Conservation (phyloP, 116 monocot species). For the Trichopus zeylanicus region DNA sequence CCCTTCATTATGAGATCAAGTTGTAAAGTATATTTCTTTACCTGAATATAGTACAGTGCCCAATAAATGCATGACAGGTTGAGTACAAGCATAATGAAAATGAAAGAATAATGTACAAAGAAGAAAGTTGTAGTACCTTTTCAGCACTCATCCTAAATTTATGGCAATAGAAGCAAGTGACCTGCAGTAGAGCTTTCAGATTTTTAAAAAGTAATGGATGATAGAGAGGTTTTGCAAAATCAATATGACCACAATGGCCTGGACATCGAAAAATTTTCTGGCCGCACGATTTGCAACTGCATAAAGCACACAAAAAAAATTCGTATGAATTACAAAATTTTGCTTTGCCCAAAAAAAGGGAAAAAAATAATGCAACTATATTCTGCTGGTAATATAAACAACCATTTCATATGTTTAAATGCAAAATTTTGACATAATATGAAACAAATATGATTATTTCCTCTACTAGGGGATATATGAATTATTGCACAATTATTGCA, state of each 20-base stretch:
- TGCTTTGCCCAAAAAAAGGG: background rate
- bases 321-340: background rate
- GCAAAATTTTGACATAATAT: too few relatives aligned
- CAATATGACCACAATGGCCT: conserved; percentile 90
- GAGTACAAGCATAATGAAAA: background rate
- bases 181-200: conserved; percentile 52
- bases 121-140: too few relatives aligned
- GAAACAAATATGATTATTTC: too few relatives aligned
- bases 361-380: background rate
- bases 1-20: conserved; percentile 55
- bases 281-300: conserved; percentile 81
- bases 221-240: conserved; percentile 53
- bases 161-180: conserved; percentile 68
- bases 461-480: too few relatives aligned
- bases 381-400: too few relatives aligned
- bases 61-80: background rate
- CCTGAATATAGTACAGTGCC: conserved; percentile 25
- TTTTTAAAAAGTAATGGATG: conserved; percentile 67
- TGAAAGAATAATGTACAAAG: too few relatives aligned
- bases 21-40: conserved; percentile 29
- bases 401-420: too few relatives aligned
- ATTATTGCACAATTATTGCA: too few relatives aligned
- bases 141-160: conserved; percentile 37
- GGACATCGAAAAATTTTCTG: conserved; percentile 49
- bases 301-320: background rate